phyloP scores from a whole-genome alignment of 2,329 filamentous ascomycete species.

The Massarina eburnea region DNA sequence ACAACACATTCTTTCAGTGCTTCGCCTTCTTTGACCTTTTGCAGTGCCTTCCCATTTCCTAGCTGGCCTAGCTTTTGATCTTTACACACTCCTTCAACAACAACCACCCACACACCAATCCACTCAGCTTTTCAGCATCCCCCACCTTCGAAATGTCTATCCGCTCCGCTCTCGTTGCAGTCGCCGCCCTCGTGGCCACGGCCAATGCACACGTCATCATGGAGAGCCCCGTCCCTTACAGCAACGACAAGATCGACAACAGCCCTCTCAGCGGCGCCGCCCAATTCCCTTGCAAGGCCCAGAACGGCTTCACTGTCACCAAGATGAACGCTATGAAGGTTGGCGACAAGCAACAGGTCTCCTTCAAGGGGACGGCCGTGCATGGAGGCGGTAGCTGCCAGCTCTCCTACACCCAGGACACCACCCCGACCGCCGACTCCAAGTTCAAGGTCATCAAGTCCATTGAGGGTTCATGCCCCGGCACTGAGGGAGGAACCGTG shows the following conservation, averaged over 20 bases:
- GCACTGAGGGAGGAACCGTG: constrained; percentile 60
- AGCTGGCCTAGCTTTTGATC: constrained; percentile 34
- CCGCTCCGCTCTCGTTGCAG: constrained; percentile 54
- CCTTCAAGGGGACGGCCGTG: constrained; percentile 70
- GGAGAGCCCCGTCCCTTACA: constrained; percentile 65
- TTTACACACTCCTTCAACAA: constrained; percentile 17
- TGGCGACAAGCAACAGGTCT: constrained; percentile 63
- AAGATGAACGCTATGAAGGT: constrained; percentile 56
- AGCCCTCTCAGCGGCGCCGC: constrained; percentile 58
- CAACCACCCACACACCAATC: not conserved
- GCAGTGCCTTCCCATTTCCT: constrained; percentile 21
- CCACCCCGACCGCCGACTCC: constrained; percentile 55
- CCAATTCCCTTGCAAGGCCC: constrained; percentile 72
- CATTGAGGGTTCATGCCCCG: constrained; percentile 83
- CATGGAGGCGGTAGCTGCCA: constrained; percentile 95
- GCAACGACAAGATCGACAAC: constrained; percentile 57
- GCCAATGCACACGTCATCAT: constrained; percentile 77
- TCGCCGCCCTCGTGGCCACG: constrained; percentile 56
- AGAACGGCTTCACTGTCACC: constrained; percentile 33
- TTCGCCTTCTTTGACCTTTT: constrained; percentile 19
- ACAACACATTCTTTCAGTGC: constrained; percentile 19
- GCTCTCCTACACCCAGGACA: constrained; percentile 70
- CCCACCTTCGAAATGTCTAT: constrained; percentile 48
- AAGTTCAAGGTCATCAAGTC: constrained; percentile 88
- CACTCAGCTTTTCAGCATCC: constrained; percentile 3